Evolutionary conservation across 345 rosid species (phyloP), one percentile per base, ranked within the genome.

Genomic region (Crucihimalaya himalaica): DNA sequence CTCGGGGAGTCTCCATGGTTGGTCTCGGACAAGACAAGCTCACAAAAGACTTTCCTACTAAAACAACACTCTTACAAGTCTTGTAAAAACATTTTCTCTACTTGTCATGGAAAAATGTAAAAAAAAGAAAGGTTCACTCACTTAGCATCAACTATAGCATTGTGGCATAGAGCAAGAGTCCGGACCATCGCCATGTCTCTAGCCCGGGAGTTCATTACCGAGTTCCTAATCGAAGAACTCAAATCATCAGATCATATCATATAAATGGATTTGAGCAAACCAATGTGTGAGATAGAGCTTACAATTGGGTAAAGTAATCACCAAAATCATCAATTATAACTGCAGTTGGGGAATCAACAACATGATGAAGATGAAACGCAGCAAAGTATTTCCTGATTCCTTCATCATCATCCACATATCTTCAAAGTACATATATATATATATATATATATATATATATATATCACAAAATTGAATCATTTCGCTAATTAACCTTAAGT

Each of bases 161-260:
- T 85, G 75, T 76, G 85, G 69, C 96, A 87, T 47, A 94, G 78
- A 66, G 97, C 95, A 63, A 91, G 86, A 35, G 83, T 82, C 53
- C 93, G 75, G 48, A 86, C 86, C 90, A 94, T 87, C 5, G 93
- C 90, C 78, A 94, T 69, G 76, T 89, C 97, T 82, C 93, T 82
- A 68, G 90, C 97, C 0, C 95, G 91, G 63, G 92, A 82, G 80
- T 81, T 91, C 51, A 63, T 80, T 35, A 84, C 75, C 58, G 87
- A 87, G 56, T 61, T 83, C 80, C 96, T 88, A 48, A 8, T 23
- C 28, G 6, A 8, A 32, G 11, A 64, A 43, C 54, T 23, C 37
- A 35, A 19, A 19, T 10, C 40, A 31, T 28, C 6, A 40, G 6
- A 40, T 5, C 35, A 64, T 20, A 8, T 47, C 4, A 15, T n/a